Base-by-base conservation (phyloP, 2,329 filamentous ascomycete genomes). In the Fusarium equiseti region DNA sequence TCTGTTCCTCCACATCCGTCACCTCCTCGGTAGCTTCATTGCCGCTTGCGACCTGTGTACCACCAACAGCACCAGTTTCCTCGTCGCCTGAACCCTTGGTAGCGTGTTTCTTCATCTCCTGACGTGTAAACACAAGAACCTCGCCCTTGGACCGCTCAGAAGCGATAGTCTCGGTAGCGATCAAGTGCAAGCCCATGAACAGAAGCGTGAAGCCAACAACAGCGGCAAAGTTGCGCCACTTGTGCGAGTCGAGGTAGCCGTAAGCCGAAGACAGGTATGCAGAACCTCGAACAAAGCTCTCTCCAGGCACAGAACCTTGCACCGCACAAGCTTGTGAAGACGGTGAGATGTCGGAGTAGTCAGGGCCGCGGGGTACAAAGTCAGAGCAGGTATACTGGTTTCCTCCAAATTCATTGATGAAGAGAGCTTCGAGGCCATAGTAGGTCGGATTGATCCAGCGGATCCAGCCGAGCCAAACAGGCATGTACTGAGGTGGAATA, bases 371-470 rank as follows among this genome's bases (percentile, higher is more conserved):
- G 0, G 80, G 80, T 4, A 81, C 75, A 57, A 78, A 77, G 4
- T 51, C 73, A 1, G 84, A 81, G 67, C 89, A 90, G 1, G 78
- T 74, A 43, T 86, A 88, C 5, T 79, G 71, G 12, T 79, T 80
- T 9, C 83, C 81, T 26, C 82, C 80, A 49, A 89, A 87, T 69
- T 92, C 90, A 73, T 91, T 92, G 61, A 87, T 81, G 84, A 90
- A 87, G 11, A 91, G 80, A 5, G 85, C 82, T 69, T 92, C 89
- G 70, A 91, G 91, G 0, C 84, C 88, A 66, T 91, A 91, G 10
- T 83, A 86, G 13, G 91, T 85, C 3, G 89, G 77, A 55, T 87
- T 88, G 58, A 91, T 88, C 90, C 90, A 92, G 43, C 87, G 81
- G 26, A 87, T 85, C 89, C 90, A 92, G 4, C 86, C 86, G 18